Evolutionary conservation across 805 yeast genomes (phyloP), one percentile per base, ranked within the genome.

Genomic region (Kuraishia piskuri): DNA sequence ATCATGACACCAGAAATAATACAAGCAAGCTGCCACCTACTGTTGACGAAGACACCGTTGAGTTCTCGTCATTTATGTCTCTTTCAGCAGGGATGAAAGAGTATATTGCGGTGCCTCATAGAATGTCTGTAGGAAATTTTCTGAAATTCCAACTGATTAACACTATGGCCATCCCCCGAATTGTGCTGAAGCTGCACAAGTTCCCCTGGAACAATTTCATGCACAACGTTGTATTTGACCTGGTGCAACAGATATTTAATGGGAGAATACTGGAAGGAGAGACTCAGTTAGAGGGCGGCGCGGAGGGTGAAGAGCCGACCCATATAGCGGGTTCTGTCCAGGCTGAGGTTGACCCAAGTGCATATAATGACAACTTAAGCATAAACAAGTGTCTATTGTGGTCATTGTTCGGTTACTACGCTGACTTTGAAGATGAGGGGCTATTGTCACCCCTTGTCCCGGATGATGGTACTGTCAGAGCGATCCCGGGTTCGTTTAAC

Each of bases 181-280:
- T 90, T 5, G 73, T 90, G 5, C 66, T 76, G 24, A 82, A 87
- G 73, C 83, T 94, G 60, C 80, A 90, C 59, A 73, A 78, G 57
- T 90, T 84, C 68, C 96, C 98, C 7, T 94, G 98, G 98, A 94
- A 94, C 67, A 94, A 94, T 65, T 94, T 94, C 63, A 80, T 92
- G 77, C 99, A 94, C 68, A 94, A 92, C 65, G 99, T 94, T 50
- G 94, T 92, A 10, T 94, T 92, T 73, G 99, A 94, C 69, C 78
- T 94, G 55, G 84, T 94, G 22, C 99, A 94, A 67, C 99, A 94
- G 66, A 82, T 94, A 10, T 82, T 92, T 68, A 90, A 90, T 67
- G 97, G 97, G 0, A 56, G 68, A 47, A 59, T 68, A 46, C 65
- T 68, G 12, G 68, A 68, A 51, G 68, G 70, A 67, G 48, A 45